These are phyloP conservation scores for Boletus eberwhitei DNA, from an alignment of 768 basidiomycete species.

Conservation along the genomic window DNA sequence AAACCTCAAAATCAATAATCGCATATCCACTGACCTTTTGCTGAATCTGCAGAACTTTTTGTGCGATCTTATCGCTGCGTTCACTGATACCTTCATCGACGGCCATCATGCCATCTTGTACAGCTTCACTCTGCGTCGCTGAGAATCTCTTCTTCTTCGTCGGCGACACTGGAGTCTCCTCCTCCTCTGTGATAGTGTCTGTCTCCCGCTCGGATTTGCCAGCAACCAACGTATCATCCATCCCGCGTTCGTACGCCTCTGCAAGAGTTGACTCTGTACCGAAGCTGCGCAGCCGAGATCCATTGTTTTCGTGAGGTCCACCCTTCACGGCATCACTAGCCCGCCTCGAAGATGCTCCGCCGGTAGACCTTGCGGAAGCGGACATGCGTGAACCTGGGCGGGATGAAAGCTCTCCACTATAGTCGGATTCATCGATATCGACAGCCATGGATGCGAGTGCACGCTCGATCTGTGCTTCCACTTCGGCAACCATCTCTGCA, in stretches of 20 bases:
- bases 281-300: conserved; percentile 59
- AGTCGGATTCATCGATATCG: conserved; percentile 71
- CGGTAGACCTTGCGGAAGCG: conserved; percentile 42
- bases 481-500: conserved; percentile 88
- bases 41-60: conserved; percentile 86
- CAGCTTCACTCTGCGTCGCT: conserved; percentile 56
- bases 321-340: conserved; percentile 57
- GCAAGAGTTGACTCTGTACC: conserved; percentile 80
- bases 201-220: conserved; percentile 43
- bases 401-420: conserved; percentile 51
- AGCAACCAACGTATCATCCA: conserved; percentile 35
- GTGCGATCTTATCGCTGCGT: conserved; percentile 83
- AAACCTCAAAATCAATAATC: neutral
- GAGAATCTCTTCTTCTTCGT: conserved; percentile 77
- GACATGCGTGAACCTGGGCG: conserved; percentile 68
- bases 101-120: conserved; percentile 79
- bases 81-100: conserved; percentile 82
- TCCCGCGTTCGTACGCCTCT: conserved; percentile 54
- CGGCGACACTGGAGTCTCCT: conserved; percentile 40
- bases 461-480: conserved; percentile 86
- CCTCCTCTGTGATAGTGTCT: conserved; percentile 58
- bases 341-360: conserved; percentile 53
- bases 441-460: conserved; percentile 84
- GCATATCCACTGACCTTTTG: conserved; percentile 63
- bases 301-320: conserved; percentile 22